Conservation (phyloP, 257 asterid genomes). For the Penstemon eatonii region DNA sequence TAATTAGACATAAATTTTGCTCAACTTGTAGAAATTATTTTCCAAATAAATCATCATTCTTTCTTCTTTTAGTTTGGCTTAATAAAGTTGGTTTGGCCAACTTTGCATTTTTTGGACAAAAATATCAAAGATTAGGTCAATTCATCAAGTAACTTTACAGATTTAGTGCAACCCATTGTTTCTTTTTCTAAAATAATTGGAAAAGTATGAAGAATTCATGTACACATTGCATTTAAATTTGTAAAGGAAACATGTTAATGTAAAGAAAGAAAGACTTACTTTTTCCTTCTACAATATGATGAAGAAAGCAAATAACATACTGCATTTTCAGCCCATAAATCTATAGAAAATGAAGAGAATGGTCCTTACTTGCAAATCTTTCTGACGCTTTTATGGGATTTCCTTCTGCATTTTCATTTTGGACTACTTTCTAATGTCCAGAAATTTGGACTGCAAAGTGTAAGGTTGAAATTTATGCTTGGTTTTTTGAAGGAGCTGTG, state of each 20-base stretch:
- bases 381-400: too few relatives aligned
- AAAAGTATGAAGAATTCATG: background rate
- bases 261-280: background rate
- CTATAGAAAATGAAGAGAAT: too few relatives aligned
- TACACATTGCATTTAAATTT: background rate
- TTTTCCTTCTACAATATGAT: background rate
- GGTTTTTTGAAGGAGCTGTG: background rate
- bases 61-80: slow-evolving; percentile 6
- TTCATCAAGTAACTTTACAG: background rate
- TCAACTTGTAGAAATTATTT: background rate
- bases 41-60: background rate
- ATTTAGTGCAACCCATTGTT: background rate
- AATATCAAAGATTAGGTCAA: slow-evolving; percentile 9
- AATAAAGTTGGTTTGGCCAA: background rate
- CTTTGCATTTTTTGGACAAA: background rate
- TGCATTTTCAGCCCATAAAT: background rate
- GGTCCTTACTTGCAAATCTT: too few relatives aligned
- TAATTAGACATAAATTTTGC: slow-evolving; percentile 10
- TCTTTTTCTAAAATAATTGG: too few relatives aligned
- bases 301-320: background rate
- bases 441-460: background rate
- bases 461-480: background rate
- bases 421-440: background rate
- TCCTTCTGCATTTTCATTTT: too few relatives aligned
- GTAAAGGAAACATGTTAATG: background rate